These are phyloP conservation scores for Penicillium italicum DNA, from an alignment of 2,329 filamentous ascomycete genomes.

Conservation along the genomic window DNA sequence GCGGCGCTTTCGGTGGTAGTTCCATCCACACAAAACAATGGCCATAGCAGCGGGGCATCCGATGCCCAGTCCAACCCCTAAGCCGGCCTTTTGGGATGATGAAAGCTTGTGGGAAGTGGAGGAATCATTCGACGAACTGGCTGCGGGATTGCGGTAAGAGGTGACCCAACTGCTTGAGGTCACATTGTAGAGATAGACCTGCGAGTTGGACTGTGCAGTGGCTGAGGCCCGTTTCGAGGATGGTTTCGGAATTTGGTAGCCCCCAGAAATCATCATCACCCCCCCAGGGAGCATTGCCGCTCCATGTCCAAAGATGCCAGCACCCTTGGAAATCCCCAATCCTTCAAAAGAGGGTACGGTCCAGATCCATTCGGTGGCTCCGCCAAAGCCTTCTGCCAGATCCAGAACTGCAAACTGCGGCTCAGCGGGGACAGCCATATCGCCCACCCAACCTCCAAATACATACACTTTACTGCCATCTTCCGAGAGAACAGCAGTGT, in stretches of 20 bases:
- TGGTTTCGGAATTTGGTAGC: slow-evolving; percentile 50
- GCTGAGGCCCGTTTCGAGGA: slow-evolving; percentile 38
- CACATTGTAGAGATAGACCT: slow-evolving; percentile 58
- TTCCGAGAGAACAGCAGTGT: slow-evolving; percentile 75
- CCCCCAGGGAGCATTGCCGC: slow-evolving; percentile 59
- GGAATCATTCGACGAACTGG: slow-evolving; percentile 5
- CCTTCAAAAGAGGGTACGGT: slow-evolving; percentile 38
- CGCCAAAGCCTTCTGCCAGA: slow-evolving; percentile 69
- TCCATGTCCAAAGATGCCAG: slow-evolving; percentile 60
- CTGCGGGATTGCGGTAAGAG: slow-evolving; percentile 52
- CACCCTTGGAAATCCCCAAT: slow-evolving; percentile 40
- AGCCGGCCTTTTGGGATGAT: slow-evolving; percentile 50
- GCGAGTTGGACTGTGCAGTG: slow-evolving; percentile 38
- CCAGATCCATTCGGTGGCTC: slow-evolving; percentile 45
- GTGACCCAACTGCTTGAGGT: slow-evolving; percentile 58
- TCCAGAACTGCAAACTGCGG: slow-evolving; percentile 78
- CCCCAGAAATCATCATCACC: slow-evolving; percentile 60
- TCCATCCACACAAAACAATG: slow-evolving; percentile 48
- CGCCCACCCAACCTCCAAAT: slow-evolving; percentile 88
- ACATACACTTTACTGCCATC: slow-evolving; percentile 76
- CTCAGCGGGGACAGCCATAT: slow-evolving; percentile 68
- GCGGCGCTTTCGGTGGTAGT: slow-evolving; percentile 50
- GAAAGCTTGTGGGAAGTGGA: slow-evolving; percentile 24
- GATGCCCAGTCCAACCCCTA: slow-evolving; percentile 64
- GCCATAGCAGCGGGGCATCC: slow-evolving; percentile 54